Conservation (phyloP, 495 filamentous ascomycete genomes). For the Aspergillus avenaceus region DNA sequence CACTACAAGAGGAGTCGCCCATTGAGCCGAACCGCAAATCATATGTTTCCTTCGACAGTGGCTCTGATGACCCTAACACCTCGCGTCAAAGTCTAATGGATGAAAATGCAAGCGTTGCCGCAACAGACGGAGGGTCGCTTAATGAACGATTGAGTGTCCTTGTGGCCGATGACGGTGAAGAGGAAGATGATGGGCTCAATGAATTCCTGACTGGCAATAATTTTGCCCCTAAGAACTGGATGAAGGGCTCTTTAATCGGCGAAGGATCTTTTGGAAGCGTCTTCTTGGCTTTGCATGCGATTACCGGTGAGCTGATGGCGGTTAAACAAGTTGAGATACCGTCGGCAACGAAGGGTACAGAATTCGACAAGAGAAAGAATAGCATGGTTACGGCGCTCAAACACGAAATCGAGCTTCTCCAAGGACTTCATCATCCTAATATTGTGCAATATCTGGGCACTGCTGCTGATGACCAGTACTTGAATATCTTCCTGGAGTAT, state of each 20-base stretch:
- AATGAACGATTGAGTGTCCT: constrained; percentile 62
- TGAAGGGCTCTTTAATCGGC: constrained; percentile 96
- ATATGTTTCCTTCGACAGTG: constrained; percentile 91
- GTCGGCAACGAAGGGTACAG: constrained; percentile 68
- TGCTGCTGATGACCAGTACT: constrained; percentile 80
- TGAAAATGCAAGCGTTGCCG: constrained; percentile 67
- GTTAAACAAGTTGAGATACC: constrained; percentile 98
- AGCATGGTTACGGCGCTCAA: constrained; percentile 97
- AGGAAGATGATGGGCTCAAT: constrained; percentile 72
- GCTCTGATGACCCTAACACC: constrained; percentile 72
- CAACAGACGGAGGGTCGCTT: constrained; percentile 60
- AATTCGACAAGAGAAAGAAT: constrained; percentile 86
- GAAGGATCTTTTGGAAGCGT: constrained; percentile 97
- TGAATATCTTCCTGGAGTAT: constrained; percentile 99
- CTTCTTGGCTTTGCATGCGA: constrained; percentile 91
- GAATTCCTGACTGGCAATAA: constrained; percentile 86
- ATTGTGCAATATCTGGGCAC: constrained; percentile 98
- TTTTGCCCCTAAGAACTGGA: constrained; percentile 95
- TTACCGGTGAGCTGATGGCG: constrained; percentile 96
- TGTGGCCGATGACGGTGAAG: constrained; percentile 76
- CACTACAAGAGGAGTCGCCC: constrained; percentile 87
- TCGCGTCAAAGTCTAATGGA: constrained; percentile 74
- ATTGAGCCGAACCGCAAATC: constrained; percentile 89
- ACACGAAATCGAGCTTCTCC: constrained; percentile 89
- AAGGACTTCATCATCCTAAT: constrained; percentile 92